Evolutionary conservation across 2,329 filamentous ascomycete genomes (phyloP), one percentile per base, ranked within the genome.

Genomic region (Colletotrichum karsti): DNA sequence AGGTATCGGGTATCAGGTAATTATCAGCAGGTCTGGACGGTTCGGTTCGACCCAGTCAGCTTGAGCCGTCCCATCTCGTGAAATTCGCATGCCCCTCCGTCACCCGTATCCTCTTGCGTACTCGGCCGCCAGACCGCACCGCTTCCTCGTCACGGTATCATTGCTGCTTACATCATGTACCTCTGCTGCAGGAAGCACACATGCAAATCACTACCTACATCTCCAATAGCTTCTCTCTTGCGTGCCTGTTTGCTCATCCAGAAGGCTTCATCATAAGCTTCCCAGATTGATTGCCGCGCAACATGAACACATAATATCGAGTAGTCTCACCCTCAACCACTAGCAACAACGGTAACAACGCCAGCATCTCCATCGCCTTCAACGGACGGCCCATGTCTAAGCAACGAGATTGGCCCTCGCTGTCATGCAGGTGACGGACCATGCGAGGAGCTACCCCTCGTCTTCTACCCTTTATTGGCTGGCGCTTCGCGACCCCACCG

Each of bases 401-500:
- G 64, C 60, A 35, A 64, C 60, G 37, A 64, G 24, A 67, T 54
- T 67, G 60, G 64, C 7, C 13, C 41, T 56, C 51, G 28, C 42
- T 51, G 42, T 50, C 42, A 57, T 67, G 64, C 64, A 63, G 59
- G 64, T 63, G 59, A 67, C 51, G 46, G 60, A 37, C 60, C 28
- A 64, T 44, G 56, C 53, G 37, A 64, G 39, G 51, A 48, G 46
- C 39, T 61, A 41, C 61, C 48, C 62, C 39, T 67, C 62, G 24
- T 15, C 24, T 22, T 18, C 10, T 41, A n/a, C 33, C 66, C 41
- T 54, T 59, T 42, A 67, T 69, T 66, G 66, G 63, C 35, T 50
- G 66, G 66, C 66, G 54, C 66, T 69, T 60, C 56, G 66, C 50
- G 20, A 39, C 33, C 66, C 66, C 66, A 67, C 60, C 39, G 46